phyloP scores from a whole-genome alignment of 352 stramenopile species.

The Phytopythium litorale region DNA sequence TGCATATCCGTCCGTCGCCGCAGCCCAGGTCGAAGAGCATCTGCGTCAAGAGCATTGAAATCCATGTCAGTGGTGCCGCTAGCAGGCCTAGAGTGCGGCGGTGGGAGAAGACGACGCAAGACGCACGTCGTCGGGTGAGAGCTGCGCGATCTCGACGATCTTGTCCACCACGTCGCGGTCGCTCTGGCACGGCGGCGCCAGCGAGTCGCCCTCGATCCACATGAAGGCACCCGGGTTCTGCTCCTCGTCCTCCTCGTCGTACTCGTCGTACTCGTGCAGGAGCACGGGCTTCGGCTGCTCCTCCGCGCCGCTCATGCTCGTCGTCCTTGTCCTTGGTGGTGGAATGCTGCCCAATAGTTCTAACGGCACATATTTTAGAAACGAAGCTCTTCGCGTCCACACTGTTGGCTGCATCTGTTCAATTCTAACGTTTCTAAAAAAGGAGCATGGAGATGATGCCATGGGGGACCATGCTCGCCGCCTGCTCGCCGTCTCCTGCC shows the following conservation, averaged over 20 bases:
- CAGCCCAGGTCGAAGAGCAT: slow-evolving; percentile 55
- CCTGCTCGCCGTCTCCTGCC: neutral
- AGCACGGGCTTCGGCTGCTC: slow-evolving; percentile 18
- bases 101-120: neutral
- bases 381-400: neutral
- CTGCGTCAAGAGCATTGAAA: slow-evolving; percentile 6
- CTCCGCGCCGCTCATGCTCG: slow-evolving; percentile 3
- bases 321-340: neutral
- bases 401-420: no score
- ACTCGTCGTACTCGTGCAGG: slow-evolving; percentile 16
- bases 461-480: neutral
- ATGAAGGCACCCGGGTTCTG: slow-evolving; percentile 44
- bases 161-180: slow-evolving; percentile 52
- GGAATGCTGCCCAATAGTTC: neutral
- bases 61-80: neutral
- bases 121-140: slow-evolving; percentile 42
- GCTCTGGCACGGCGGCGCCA: slow-evolving; percentile 56
- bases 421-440: neutral
- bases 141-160: slow-evolving; percentile 43
- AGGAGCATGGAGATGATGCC: neutral
- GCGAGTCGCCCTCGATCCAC: slow-evolving; percentile 61
- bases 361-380: neutral
- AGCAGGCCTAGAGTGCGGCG: neutral
- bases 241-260: slow-evolving; percentile 29
- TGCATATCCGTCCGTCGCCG: slow-evolving; percentile 55